Percentiles rank a stretch among this genome's conserved stretches.
Conservation (phyloP, 768 basidiomycete genomes). For the Mycena capillaripes region DNA sequence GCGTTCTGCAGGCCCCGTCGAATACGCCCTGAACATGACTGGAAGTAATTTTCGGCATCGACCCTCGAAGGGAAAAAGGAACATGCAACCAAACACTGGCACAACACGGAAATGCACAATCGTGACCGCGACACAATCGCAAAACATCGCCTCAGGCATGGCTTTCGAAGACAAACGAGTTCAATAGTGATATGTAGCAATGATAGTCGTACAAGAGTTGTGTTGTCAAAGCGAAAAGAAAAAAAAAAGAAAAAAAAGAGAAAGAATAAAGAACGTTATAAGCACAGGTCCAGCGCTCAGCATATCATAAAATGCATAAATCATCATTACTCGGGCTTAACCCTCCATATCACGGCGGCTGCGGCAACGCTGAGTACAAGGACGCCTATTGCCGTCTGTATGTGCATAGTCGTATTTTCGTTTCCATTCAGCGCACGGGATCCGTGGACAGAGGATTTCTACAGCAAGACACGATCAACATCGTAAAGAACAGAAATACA, state of each 20-base stretch:
- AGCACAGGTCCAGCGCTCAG: neutral
- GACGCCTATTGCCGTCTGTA: slow-evolving; percentile 74
- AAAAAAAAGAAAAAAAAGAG: slow-evolving; percentile 13
- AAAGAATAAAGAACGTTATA: slow-evolving; percentile 4
- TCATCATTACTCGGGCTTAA: slow-evolving; percentile 54
- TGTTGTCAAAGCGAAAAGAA: slow-evolving; percentile 22
- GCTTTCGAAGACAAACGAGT: neutral
- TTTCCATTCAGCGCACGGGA: neutral
- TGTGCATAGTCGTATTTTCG: slow-evolving; percentile 47
- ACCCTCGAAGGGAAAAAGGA: slow-evolving; percentile 15
- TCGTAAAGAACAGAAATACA: slow-evolving; percentile 23
- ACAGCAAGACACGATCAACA: slow-evolving; percentile 37
- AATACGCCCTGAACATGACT: slow-evolving; percentile 14
- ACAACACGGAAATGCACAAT: neutral
- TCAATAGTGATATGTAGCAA: slow-evolving; percentile 9
- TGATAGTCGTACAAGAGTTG: slow-evolving; percentile 36
- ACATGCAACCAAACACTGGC: neutral
- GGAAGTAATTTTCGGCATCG: slow-evolving; percentile 22
- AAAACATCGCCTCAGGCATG: no score
- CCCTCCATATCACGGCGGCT: slow-evolving; percentile 81
- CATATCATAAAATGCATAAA: slow-evolving; percentile 6
- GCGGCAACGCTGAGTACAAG: slow-evolving; percentile 77
- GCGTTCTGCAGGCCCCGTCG: neutral
- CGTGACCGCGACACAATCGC: slow-evolving; percentile 16
- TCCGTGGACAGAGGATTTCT: slow-evolving; percentile 29